Percentiles rank a stretch among this genome's conserved stretches.
These are phyloP conservation scores for Kodamaea fungicola DNA, from an alignment of 1,139 yeast species.

Conservation along the genomic window DNA sequence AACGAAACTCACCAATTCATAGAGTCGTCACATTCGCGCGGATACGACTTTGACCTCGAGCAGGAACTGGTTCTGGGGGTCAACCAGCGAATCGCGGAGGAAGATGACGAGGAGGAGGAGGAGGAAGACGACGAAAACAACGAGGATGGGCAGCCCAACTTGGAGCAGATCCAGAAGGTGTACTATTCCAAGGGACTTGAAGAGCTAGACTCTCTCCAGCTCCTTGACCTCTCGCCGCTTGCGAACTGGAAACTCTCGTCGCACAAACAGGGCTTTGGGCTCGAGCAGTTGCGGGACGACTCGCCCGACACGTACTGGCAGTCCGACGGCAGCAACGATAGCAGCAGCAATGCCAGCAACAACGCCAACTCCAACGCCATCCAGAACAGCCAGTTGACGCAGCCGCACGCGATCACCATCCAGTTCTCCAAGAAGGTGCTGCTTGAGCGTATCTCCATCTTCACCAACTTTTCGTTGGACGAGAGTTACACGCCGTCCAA, in stretches of 20 bases:
- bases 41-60: conserved; percentile 8
- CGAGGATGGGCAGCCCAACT: conserved; percentile 17
- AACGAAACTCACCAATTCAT: conserved; percentile 10
- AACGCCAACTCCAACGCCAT: conserved; percentile 24
- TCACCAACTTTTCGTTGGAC: conserved; percentile 63
- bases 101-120: conserved; percentile 7
- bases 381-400: conserved; percentile 44
- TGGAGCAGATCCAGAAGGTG: conserved; percentile 33
- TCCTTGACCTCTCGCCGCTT: conserved; percentile 70
- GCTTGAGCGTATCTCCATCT: conserved; percentile 67
- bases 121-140: conserved; percentile 9
- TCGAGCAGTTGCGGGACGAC: conserved; percentile 69
- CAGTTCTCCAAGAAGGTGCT: conserved; percentile 79
- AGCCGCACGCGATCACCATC: conserved; percentile 80
- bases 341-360: conserved; percentile 15
- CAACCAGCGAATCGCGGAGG: conserved; percentile 1
- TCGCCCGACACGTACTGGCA: conserved; percentile 85
- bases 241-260: conserved; percentile 90
- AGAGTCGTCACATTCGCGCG: conserved; percentile 6
- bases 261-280: conserved; percentile 67
- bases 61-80: conserved; percentile 5
- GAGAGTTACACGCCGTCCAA: conserved; percentile 91
- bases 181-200: conserved; percentile 48
- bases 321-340: conserved; percentile 69
- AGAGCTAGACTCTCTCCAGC: conserved; percentile 55